Base-by-base conservation (phyloP, 2,329 filamentous ascomycete genomes). In the Colletotrichum tropicale region DNA sequence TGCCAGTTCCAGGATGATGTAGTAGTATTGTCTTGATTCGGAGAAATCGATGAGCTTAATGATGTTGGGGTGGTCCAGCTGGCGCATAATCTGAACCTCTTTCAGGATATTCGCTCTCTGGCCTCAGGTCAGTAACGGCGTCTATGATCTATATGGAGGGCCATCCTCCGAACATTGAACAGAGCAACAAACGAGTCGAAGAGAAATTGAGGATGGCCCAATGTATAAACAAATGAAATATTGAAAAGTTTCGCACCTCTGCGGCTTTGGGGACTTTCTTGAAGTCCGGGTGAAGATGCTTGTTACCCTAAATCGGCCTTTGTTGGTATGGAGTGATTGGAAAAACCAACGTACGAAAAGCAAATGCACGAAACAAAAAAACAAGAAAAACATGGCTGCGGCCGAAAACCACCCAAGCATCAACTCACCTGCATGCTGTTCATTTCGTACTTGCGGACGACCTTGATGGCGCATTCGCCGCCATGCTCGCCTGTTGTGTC, bases 381-480 rank as follows among this genome's bases (percentile, higher is more conserved):
- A 78, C 66, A 60, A 74, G 74, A 79, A 80, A 79, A 78, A 36
- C 64, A 69, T 73, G 75, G 68, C 62, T 48, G 73, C 75, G 73
- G 61, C 56, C 73, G 73, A 67, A 52, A 69, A 77, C 75, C 74
- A 75, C 65, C 72, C 73, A 73, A 70, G 48, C 62, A 67, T 62
- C 74, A 81, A 94, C 96, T 91, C 91, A 99, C 97, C 95, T 98
- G 97, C 89, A 94, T 96, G 79, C 93, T 96, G 87, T 98, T 98
- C 95, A 99, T 98, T 87, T 99, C 97, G 84, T 95, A 98, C 87
- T 98, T 98, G 82, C 97, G 94, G 78, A 99, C 97, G 67, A 99
- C 97, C 86, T 99, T 99, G 90, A 99, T 98, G 80, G 96, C 97
- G 38, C 97, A 96, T 83, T 98, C 94, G 79, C 91, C 92, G 26